Conservation (phyloP, 148 eudicot species). For the Camellia granthamiana region DNA sequence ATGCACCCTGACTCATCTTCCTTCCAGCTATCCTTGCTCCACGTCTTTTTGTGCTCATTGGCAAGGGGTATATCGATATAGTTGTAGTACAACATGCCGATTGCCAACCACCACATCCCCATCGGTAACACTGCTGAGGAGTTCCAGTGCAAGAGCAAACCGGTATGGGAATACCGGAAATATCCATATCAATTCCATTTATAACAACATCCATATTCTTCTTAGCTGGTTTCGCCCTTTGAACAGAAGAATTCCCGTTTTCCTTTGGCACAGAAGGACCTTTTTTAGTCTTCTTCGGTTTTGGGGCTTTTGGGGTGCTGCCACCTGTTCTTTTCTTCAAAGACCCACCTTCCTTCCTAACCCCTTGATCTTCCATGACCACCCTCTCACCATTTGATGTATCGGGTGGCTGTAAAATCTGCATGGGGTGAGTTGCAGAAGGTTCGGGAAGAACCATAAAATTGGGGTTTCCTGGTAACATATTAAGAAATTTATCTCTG, state of each 20-base stretch:
- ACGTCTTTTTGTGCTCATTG: slow-evolving; percentile 57
- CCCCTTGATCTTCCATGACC: slow-evolving; percentile 27
- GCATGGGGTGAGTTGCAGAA: slow-evolving; percentile 33
- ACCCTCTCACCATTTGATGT: slow-evolving; percentile 23
- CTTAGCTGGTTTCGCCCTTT: slow-evolving; percentile 37
- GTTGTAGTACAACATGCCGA: slow-evolving; percentile 66
- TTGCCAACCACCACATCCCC: slow-evolving; percentile 69
- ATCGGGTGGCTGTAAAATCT: slow-evolving; percentile 34
- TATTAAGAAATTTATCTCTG: slow-evolving; percentile 36
- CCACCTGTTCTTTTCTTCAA: slow-evolving; percentile 30
- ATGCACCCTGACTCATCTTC: slow-evolving; percentile 61
- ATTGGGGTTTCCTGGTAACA: slow-evolving; percentile 36
- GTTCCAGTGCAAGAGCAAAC: slow-evolving; percentile 56
- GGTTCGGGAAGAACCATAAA: slow-evolving; percentile 26
- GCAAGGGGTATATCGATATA: slow-evolving; percentile 53
- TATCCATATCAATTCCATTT: slow-evolving; percentile 54
- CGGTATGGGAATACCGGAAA: slow-evolving; percentile 49
- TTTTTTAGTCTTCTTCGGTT: slow-evolving; percentile 41
- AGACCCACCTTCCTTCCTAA: slow-evolving; percentile 29
- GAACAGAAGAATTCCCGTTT: slow-evolving; percentile 27
- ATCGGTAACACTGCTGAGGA: slow-evolving; percentile 55
- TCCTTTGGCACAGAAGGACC: slow-evolving; percentile 33
- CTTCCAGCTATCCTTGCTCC: slow-evolving; percentile 62
- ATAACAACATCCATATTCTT: slow-evolving; percentile 41
- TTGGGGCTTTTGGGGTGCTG: slow-evolving; percentile 27